Percentiles rank a stretch among this genome's conserved stretches.
phyloP scores from a whole-genome alignment of 768 basidiomycete species.

The Panaeolus cyanescens region DNA sequence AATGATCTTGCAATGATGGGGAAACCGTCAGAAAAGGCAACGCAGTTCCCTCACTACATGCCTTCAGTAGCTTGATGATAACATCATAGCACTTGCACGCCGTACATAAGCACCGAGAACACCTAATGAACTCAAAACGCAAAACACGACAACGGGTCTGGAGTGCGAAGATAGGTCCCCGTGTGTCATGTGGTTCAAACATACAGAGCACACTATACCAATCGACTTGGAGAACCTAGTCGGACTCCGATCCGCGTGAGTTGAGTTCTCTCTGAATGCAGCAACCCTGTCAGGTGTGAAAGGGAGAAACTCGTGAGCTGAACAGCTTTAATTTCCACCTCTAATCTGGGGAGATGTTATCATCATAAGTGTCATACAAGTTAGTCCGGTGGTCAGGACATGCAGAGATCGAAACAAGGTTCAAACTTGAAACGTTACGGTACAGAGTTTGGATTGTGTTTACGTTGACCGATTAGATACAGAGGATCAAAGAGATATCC shows the following conservation, averaged over 20 bases:
- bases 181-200: background rate
- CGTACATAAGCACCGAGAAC: background rate
- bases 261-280: background rate
- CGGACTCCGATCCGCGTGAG: background rate
- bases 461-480: constrained; percentile 1
- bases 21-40: background rate
- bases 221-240: background rate
- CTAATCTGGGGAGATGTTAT: too few species aligned
- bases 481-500: background rate
- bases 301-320: background rate
- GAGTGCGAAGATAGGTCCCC: background rate
- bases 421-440: background rate
- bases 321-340: background rate
- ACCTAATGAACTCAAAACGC: background rate
- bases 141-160: background rate
- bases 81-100: background rate
- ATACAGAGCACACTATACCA: background rate
- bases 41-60: background rate
- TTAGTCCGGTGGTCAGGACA: background rate
- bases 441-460: background rate
- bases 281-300: background rate
- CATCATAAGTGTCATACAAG: background rate
- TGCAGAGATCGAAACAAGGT: background rate
- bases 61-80: background rate
- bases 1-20: background rate